A percentile compares a stretch with the other conserved stretches of the same genome.
These are phyloP conservation scores for Medicago arabica DNA, from an alignment of 306 rosid species.

Conservation along the genomic window DNA sequence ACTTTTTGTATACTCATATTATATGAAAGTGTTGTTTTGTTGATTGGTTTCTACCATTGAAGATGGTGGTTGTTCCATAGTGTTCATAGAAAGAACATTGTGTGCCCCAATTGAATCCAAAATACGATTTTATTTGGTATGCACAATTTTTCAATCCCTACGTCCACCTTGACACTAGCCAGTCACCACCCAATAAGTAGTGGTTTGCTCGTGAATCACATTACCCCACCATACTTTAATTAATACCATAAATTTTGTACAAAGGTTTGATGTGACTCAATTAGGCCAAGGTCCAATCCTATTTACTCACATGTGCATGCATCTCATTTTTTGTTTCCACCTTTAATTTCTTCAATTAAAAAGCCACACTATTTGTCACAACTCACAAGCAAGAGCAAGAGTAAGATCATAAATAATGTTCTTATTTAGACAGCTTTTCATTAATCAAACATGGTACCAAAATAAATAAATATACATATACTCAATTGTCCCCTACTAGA, in stretches of 20 bases:
- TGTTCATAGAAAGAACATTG: too few relatives aligned
- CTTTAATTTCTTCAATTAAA: conserved; percentile 39
- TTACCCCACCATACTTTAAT: conserved; percentile 7
- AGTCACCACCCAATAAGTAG: conserved; percentile 3
- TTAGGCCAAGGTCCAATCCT: conserved; percentile 28
- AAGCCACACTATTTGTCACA: conserved; percentile 41
- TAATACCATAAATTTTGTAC: conserved; percentile 34
- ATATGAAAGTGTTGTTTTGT: too few relatives aligned
- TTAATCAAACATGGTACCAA: conserved; percentile 42
- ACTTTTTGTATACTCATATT: too few relatives aligned
- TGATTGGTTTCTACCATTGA: too few relatives aligned
- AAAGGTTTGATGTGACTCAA: conserved; percentile 42
- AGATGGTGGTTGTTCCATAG: too few relatives aligned
- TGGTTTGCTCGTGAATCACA: conserved; percentile 14
- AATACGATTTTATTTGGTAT: not conserved
- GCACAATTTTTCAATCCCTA: not conserved
- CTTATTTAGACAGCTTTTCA: conserved; percentile 47
- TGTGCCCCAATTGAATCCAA: too few relatives aligned
- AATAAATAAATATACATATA: conserved; percentile 44
- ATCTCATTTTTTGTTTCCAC: conserved; percentile 24
- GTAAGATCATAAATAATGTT: conserved; percentile 21
- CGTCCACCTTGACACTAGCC: not conserved
- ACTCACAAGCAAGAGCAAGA: conserved; percentile 8
- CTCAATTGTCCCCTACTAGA: conserved; percentile 46
- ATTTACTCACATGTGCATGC: conserved; percentile 41